phyloP scores from a whole-genome alignment of 2,329 filamentous ascomycete species.

The Diaporthe ampelina region DNA sequence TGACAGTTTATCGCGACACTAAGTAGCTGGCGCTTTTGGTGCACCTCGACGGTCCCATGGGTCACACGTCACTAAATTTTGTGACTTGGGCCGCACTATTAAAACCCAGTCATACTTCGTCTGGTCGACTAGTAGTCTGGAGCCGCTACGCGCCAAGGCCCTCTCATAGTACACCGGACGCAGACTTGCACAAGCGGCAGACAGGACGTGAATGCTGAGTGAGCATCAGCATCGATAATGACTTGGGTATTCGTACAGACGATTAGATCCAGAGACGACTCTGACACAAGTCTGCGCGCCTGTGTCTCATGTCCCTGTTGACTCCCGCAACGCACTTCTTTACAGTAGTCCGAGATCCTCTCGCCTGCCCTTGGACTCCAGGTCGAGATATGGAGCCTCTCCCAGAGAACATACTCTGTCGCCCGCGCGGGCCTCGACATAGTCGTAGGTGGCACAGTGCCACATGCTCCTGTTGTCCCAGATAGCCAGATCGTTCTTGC shows the following conservation, averaged over 20 bases:
- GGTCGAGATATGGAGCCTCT: slow-evolving; percentile 59
- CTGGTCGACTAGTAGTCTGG: neutral
- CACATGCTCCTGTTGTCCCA: slow-evolving; percentile 74
- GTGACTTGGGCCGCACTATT: neutral
- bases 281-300: too few species aligned
- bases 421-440: slow-evolving; percentile 59
- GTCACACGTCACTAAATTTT: neutral
- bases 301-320: neutral
- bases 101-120: neutral
- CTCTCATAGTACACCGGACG: neutral
- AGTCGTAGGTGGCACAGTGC: slow-evolving; percentile 73
- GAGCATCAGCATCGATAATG: neutral
- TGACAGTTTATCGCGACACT: neutral
- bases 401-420: slow-evolving; percentile 58
- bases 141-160: neutral
- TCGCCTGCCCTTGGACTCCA: slow-evolving; percentile 53
- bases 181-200: neutral
- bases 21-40: neutral
- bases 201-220: neutral
- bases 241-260: neutral
- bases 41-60: neutral
- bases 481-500: slow-evolving; percentile 68
- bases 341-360: slow-evolving; percentile 50
- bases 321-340: neutral
- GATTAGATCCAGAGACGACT: neutral